Evolutionary conservation across 2,329 filamentous ascomycete species (phyloP).

Genomic region (Penicillium rolfsii): DNA sequence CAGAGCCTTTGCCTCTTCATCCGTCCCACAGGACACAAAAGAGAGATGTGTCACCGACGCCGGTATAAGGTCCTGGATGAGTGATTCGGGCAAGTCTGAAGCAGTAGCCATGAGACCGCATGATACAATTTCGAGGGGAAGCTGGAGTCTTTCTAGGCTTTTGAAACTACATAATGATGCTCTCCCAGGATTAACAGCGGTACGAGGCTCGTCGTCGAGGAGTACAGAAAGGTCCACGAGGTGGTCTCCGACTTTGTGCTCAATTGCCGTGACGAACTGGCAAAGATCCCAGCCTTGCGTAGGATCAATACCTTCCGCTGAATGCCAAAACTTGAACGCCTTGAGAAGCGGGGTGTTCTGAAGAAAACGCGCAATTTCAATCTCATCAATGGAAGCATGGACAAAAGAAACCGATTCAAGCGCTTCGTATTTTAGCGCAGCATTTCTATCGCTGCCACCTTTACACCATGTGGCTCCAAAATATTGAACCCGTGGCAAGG

Average conservation of each 20-base stretch:
- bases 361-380: slow-evolving; percentile 26
- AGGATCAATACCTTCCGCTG: slow-evolving; percentile 10
- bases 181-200: slow-evolving; percentile 26
- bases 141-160: slow-evolving; percentile 25
- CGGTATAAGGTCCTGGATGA: slow-evolving; percentile 23
- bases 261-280: slow-evolving; percentile 27
- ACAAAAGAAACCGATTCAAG: slow-evolving; percentile 22
- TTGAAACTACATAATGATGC: slow-evolving; percentile 27
- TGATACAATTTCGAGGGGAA: slow-evolving; percentile 26
- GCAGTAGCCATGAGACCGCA: slow-evolving; percentile 22
- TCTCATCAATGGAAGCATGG: slow-evolving; percentile 22
- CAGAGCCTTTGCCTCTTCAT: slow-evolving; percentile 25
- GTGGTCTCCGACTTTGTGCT: slow-evolving; percentile 25
- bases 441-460: slow-evolving; percentile 10
- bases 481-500: slow-evolving; percentile 23
- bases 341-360: slow-evolving; percentile 26
- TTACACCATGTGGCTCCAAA: slow-evolving; percentile 20
- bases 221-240: slow-evolving; percentile 27
- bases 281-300: slow-evolving; percentile 30
- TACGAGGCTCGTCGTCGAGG: slow-evolving; percentile 15
- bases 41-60: slow-evolving; percentile 23
- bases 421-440: slow-evolving; percentile 3
- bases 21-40: slow-evolving; percentile 18
- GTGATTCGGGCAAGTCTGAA: slow-evolving; percentile 3
- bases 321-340: slow-evolving; percentile 26